Evolutionary conservation across 2,329 filamentous ascomycete species (phyloP), one percentile per base, ranked within the genome.

Genomic region (Hypocreales sp.): DNA sequence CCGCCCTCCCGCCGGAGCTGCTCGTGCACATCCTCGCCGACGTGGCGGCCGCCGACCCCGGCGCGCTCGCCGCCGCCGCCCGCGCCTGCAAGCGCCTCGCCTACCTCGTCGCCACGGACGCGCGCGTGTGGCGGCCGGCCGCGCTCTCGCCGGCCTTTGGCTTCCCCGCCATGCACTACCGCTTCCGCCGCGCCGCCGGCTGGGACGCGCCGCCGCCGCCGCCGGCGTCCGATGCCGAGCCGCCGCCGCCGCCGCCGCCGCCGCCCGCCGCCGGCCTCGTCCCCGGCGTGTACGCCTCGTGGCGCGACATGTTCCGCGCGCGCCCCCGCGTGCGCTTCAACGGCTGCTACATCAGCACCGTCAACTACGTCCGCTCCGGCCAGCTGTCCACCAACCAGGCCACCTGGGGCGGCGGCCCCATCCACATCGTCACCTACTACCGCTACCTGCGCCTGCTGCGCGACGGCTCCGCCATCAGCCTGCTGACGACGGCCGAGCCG

Each of bases 401-500:
- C 12, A 77, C 79, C 2, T 93, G 86, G 82, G 60, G 61, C 42
- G 77, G 69, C 15, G 31, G 30, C 19, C 86, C 86, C 7, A 78
- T 95, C 20, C 84, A 92, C 48, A 92, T 95, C 32, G 84, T 98
- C 26, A 98, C 90, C 1, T 98, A 95, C 56, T 98, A 92, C 57
- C 82, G 90, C 31, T 98, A 95, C 54, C 68, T 98, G 4, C 80
- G 90, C 28, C 90, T 98, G 58, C 90, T 90, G 57, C 79, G 84
- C 15, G 82, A 95, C 50, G 90, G 90, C 16, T 78, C 79, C 2
- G 72, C 68, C 36, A 74, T 95, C 32, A 82, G 75, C 29, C 64
- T 98, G 2, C 65, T 92, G 20, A 82, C 79, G 1, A 92, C 81
- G 1, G 56, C 68, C 5, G 82, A 93, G 46, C 90, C 90, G 1